Percentiles rank a stretch among this genome's conserved stretches.
Conservation (phyloP, 2,329 filamentous ascomycete genomes). For the Kalaharituber pfeilii region DNA sequence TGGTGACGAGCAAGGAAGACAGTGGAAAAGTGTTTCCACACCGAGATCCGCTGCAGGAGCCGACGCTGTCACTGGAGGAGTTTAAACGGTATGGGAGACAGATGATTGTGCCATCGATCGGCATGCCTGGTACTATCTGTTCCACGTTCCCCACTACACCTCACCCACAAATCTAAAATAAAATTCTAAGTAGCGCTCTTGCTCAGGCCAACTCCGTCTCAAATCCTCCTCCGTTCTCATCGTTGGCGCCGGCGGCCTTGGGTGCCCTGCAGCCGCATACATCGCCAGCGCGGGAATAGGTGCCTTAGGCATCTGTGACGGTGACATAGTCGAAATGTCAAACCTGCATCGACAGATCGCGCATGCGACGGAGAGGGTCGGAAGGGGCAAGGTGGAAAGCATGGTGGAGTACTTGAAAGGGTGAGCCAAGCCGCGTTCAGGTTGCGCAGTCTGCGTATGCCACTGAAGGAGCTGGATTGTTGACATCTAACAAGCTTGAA, state of each 20-base stretch:
- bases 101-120: conserved; percentile 70
- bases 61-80: conserved; percentile 37
- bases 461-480: neutral
- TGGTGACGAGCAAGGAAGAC: no score
- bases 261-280: conserved; percentile 85
- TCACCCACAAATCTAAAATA: neutral
- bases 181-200: neutral
- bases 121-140: conserved; percentile 45
- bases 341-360: conserved; percentile 88
- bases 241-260: conserved; percentile 74
- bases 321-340: conserved; percentile 69
- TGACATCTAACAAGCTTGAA: conserved; percentile 42
- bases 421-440: conserved; percentile 31
- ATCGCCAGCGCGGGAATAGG: conserved; percentile 78
- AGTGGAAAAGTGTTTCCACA: no score
- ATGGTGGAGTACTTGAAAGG: conserved; percentile 42
- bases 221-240: conserved; percentile 56
- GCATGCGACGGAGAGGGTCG: conserved; percentile 53
- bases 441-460: no score
- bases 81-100: conserved; percentile 80
- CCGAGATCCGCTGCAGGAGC: neutral
- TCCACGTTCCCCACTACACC: neutral
- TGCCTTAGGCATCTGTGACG: conserved; percentile 67
- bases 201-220: conserved; percentile 55
- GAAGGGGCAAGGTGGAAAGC: conserved; percentile 65